These are phyloP conservation scores for Chaetomidium leptoderma DNA, from an alignment of 495 filamentous ascomycete genomes.

Conservation along the genomic window DNA sequence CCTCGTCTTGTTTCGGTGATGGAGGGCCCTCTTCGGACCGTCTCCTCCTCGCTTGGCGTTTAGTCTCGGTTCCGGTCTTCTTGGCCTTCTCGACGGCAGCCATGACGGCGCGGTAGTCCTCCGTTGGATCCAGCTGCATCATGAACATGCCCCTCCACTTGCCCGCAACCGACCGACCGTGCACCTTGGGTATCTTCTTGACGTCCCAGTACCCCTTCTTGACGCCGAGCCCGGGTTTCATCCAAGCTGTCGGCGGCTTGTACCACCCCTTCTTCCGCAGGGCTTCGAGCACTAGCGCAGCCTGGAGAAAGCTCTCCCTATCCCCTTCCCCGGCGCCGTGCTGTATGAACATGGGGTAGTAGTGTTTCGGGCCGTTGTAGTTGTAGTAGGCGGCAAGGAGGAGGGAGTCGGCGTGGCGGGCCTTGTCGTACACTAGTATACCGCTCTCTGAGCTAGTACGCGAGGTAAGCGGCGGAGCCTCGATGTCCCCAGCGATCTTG, in stretches of 20 bases:
- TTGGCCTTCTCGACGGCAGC: conserved; percentile 12
- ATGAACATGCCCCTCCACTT: conserved; percentile 24
- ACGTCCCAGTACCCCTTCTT: conserved; percentile 48
- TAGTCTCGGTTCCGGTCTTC: not conserved
- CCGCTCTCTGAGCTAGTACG: conserved; percentile 51
- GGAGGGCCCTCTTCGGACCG: too few species aligned
- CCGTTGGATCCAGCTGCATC: conserved; percentile 25
- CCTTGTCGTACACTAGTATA: conserved; percentile 54
- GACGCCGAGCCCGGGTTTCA: conserved; percentile 6
- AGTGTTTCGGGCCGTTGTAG: conserved; percentile 54
- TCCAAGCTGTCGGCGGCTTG: conserved; percentile 16
- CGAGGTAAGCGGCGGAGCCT: conserved; percentile 37
- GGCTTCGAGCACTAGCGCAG: conserved; percentile 47
- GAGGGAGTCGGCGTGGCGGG: conserved; percentile 48
- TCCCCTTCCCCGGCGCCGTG: conserved; percentile 57
- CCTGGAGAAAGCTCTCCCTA: conserved; percentile 61
- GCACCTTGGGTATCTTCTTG: conserved; percentile 16
- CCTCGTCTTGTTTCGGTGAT: not conserved
- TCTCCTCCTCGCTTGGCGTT: not conserved
- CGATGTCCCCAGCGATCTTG: conserved; percentile 43
- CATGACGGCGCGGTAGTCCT: conserved; percentile 25
- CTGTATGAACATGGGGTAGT: conserved; percentile 56
- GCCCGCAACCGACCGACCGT: conserved; percentile 16
- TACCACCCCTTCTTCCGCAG: conserved; percentile 22
- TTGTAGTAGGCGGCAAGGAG: conserved; percentile 62